Evolutionary conservation across 768 basidiomycete genomes (phyloP), one percentile per base, ranked within the genome.

Genomic region (Kwoniella sp.): DNA sequence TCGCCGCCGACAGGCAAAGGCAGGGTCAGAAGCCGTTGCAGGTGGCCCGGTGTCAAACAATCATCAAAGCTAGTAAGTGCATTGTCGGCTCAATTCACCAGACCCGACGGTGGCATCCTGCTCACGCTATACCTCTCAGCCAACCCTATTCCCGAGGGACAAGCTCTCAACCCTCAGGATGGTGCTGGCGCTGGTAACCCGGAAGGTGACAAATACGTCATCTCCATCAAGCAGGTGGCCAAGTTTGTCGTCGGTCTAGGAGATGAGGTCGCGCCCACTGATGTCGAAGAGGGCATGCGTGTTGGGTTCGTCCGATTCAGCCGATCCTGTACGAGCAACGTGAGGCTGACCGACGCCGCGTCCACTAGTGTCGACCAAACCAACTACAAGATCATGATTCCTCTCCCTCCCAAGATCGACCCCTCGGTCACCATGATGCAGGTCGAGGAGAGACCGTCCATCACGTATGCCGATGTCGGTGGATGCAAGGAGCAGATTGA

Each of bases 261-360:
- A 17, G 95, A 99, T 62, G 85, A 90, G 34, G 91, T 99, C 1
- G 89, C 95, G 20, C 88, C 91, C 10, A 95, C 93, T 2, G 95
- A 99, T 77, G 91, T 99, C 46, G 95, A 99, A 74, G 95, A 99
- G 78, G 95, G 95, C n/a, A 99, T 99, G 95, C 86, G 95, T 47
- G 95, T 99, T 33, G 95, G 93, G 93, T 96, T 70, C 70, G 88
- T 78, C 11, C 11, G 19, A 17, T 12, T 22, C 41, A 25, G 26
- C 25, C 26, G 22, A 17, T 27, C 29, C 37, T 5, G 8, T 27
- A 3, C 26, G 37, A n/a, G 29, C 15, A 11, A 14, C 7, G 19
- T 31, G 36, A 26, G 12, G 6, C 28, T 17, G 29, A 22, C 20
- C n/a, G 28, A 17, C 25, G n/a, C 20, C 31, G 26, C 27, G 12